phyloP scores from a whole-genome alignment of 2,329 filamentous ascomycete genomes.

The Ramularia endophylla region DNA sequence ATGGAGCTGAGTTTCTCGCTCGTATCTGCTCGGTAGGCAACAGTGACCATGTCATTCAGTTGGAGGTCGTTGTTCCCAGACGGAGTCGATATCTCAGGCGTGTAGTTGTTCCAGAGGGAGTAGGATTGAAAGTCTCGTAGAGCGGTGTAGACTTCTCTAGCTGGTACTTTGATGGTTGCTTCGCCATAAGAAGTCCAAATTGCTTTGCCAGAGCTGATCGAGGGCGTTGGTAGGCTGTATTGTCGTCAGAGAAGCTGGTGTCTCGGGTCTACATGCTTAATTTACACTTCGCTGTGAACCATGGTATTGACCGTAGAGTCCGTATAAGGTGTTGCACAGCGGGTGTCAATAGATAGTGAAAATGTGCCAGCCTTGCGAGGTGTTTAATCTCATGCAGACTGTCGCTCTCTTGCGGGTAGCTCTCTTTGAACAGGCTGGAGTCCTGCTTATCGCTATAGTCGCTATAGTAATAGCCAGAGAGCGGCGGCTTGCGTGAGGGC shows the following conservation, averaged over 20 bases:
- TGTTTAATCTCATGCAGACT: too few species aligned
- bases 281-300: constrained; percentile 8
- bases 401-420: too few species aligned
- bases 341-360: too few species aligned
- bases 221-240: constrained; percentile 7
- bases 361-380: too few species aligned
- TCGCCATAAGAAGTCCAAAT: constrained; percentile 8
- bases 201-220: constrained; percentile 2
- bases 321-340: neutral
- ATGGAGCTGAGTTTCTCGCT: constrained; percentile 2
- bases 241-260: neutral
- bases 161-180: constrained; percentile 6
- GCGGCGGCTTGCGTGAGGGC: too few species aligned
- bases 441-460: too few species aligned
- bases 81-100: constrained; percentile 2
- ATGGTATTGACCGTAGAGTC: neutral
- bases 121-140: constrained; percentile 9
- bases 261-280: too few species aligned
- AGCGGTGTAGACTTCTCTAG: constrained; percentile 9
- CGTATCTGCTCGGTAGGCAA: constrained; percentile 7
- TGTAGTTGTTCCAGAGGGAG: constrained; percentile 10
- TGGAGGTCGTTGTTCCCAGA: constrained; percentile 1
- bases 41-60: constrained; percentile 7
- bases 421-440: too few species aligned
- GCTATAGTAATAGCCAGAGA: too few species aligned